Percentiles rank a stretch among this genome's conserved stretches.
phyloP scores from a whole-genome alignment of 2,329 filamentous ascomycete genomes.

The Fusarium nelsonii region DNA sequence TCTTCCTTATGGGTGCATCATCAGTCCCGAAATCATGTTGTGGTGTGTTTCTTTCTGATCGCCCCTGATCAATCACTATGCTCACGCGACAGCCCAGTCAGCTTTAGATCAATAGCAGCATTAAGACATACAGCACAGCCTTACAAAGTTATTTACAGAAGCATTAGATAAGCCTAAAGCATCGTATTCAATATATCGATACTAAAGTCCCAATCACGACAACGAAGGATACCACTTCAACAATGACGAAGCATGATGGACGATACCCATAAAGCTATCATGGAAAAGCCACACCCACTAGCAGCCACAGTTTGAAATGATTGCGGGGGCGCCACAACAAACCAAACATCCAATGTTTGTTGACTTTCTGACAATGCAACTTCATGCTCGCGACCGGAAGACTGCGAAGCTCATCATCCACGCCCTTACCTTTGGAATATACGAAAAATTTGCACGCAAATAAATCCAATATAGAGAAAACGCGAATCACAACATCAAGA shows the following conservation, averaged over 20 bases:
- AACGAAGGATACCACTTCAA: background rate
- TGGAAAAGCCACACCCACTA: constrained; percentile 25
- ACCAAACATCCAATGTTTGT: constrained; percentile 16
- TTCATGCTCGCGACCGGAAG: constrained; percentile 11
- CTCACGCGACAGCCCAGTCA: background rate
- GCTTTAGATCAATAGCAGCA: background rate
- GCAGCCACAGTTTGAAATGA: constrained; percentile 26
- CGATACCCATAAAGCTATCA: constrained; percentile 7
- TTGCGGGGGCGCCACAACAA: constrained; percentile 34
- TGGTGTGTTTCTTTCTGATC: too few relatives aligned
- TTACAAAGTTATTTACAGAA: background rate
- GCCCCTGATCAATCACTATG: background rate
- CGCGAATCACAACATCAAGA: constrained; percentile 4
- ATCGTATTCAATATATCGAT: background rate
- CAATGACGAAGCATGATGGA: background rate
- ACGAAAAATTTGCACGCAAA: background rate
- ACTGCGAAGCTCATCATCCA: background rate
- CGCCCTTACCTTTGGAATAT: background rate
- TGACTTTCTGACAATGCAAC: constrained; percentile 34
- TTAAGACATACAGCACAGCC: background rate
- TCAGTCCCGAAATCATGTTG: too few relatives aligned
- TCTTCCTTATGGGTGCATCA: background rate
- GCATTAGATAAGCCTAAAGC: background rate
- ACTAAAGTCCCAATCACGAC: too few relatives aligned
- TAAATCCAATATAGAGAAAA: background rate